Evolutionary conservation across 495 filamentous ascomycete genomes (phyloP), one percentile per base, ranked within the genome.

Genomic region (Hypoxylon trugodes): DNA sequence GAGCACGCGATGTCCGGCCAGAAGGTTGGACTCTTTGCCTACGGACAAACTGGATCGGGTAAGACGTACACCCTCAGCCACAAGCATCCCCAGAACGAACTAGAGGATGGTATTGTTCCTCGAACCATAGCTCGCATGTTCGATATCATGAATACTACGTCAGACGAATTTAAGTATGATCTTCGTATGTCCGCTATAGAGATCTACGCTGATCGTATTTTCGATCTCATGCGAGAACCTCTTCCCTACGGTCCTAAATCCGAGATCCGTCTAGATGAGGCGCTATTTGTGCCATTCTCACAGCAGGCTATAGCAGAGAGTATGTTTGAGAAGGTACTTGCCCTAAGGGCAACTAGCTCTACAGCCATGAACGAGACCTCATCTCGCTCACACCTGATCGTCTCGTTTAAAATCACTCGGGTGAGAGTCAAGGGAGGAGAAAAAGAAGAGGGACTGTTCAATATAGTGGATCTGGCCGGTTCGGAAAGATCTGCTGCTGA

Each of bases 381-480:
- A 2, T 96, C 92, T 12, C 87, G 95, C n/a, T 96, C 91, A 12
- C 95, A 98, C 75, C 92, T 90, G 0, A 91, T 98, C 25, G 92
- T 98, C 72, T 93, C 97, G 49, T 84, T 98, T 51, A 90, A 88
- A 70, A 83, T 98, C 8, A 4, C 0, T 1, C 51, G 62, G 30
- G 28, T 15, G 8, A 19, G 8, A 7, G 3, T 21, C 2, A 9
- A 6, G 3, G 1, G 38, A 3, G 45, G 38, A 30, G 22, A 8
- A 0, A 6, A 13, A 0, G 18, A 45, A 0, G 89, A 93, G 62
- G 94, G 96, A 16, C 91, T 90, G 0, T 81, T 97, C 36, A 96
- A 97, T 69, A 80, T 98, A 12, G 93, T 98, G 8, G 95, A 98
- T 79, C 79, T 98, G 56, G 96, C 95, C 0, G 95, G 95, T n/a